These are phyloP conservation scores for Athelia psychrophila DNA, from an alignment of 1,284 basidiomycete species.

Conservation along the genomic window DNA sequence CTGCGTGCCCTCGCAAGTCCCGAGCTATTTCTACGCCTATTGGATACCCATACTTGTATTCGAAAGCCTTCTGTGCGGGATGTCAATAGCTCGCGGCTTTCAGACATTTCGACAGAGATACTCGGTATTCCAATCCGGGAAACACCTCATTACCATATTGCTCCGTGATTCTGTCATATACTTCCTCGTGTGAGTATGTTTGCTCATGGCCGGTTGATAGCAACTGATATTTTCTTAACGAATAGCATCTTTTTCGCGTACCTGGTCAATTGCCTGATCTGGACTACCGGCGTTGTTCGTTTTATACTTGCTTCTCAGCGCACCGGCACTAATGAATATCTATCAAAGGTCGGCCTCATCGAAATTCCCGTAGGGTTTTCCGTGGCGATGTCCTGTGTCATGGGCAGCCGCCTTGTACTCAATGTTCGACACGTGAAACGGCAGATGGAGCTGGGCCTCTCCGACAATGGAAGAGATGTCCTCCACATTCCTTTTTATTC, in stretches of 20 bases:
- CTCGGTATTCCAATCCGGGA: slow-evolving; percentile 38
- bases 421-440: slow-evolving; percentile 47
- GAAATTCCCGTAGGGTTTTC: slow-evolving; percentile 57
- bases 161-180: slow-evolving; percentile 55
- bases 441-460: slow-evolving; percentile 20
- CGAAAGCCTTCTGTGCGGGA: slow-evolving; percentile 46
- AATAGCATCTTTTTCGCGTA: neutral
- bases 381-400: slow-evolving; percentile 52
- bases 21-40: slow-evolving; percentile 46
- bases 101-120: slow-evolving; percentile 35
- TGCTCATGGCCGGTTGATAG: neutral
- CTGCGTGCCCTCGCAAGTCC: slow-evolving; percentile 38
- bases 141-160: slow-evolving; percentile 43
- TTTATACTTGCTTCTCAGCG: neutral
- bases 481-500: neutral
- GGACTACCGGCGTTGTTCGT: slow-evolving; percentile 7
- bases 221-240: neutral
- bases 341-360: slow-evolving; percentile 44
- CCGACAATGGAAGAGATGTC: neutral
- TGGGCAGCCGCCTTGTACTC: slow-evolving; percentile 52
- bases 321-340: slow-evolving; percentile 2
- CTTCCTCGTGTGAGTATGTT: slow-evolving; percentile 44
- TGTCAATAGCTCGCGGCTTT: slow-evolving; percentile 49
- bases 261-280: neutral
- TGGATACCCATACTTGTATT: slow-evolving; percentile 58